Conservation (phyloP, 495 filamentous ascomycete genomes). For the Rusavskia elegans region DNA sequence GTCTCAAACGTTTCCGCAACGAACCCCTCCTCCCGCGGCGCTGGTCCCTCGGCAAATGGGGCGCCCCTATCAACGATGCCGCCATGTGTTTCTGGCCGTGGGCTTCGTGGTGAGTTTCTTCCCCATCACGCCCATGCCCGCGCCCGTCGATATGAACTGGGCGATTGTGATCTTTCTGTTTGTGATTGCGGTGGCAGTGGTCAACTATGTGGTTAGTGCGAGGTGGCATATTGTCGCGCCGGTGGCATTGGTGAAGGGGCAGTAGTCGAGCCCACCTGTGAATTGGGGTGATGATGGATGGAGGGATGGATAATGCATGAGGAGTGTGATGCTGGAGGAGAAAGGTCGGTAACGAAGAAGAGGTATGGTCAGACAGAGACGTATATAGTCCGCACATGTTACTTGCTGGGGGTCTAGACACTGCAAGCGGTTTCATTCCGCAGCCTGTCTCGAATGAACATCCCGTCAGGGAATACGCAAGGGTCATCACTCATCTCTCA, state of each 20-base stretch:
- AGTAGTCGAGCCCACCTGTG: not conserved
- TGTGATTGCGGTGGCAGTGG: constrained; percentile 21
- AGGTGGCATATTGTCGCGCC: constrained; percentile 17
- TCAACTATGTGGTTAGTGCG: constrained; percentile 20
- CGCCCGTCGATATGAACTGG: constrained; percentile 30
- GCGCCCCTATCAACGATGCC: constrained; percentile 17
- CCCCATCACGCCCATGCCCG: constrained; percentile 20
- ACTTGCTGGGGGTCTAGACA: no score
- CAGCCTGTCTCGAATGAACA: no score
- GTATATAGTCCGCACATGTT: no score
- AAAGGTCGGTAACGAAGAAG: no score
- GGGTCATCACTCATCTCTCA: no score
- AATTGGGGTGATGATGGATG: no score
- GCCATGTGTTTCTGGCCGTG: constrained; percentile 18
- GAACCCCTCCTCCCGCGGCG: constrained; percentile 9
- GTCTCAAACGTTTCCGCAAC: constrained; percentile 23
- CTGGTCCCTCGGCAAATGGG: constrained; percentile 22
- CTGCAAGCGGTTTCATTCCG: no score
- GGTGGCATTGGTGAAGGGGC: constrained; percentile 12
- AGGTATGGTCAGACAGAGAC: no score
- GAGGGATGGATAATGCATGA: no score
- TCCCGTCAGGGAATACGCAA: no score
- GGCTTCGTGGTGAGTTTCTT: constrained; percentile 27
- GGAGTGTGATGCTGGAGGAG: no score
- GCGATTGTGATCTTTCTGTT: constrained; percentile 28